These are phyloP conservation scores for Cercospora sp. DNA, from an alignment of 2,329 filamentous ascomycete species.

Conservation along the genomic window DNA sequence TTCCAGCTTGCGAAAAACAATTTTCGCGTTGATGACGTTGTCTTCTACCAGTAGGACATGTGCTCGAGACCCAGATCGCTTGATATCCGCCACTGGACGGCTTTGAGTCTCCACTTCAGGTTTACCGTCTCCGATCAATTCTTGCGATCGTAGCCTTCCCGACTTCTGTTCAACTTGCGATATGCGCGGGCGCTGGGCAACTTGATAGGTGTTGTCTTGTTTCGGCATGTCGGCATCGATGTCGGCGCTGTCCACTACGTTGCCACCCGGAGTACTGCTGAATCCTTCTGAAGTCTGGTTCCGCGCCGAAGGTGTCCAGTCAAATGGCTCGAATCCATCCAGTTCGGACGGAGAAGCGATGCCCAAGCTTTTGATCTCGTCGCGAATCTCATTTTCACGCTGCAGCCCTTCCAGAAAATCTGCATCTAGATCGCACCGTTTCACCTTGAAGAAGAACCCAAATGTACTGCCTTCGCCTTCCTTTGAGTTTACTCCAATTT, in stretches of 20 bases:
- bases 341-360: constrained; percentile 10
- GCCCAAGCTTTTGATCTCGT: constrained; percentile 17
- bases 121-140: neutral
- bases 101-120: neutral
- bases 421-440: constrained; percentile 13
- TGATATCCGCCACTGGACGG: constrained; percentile 3
- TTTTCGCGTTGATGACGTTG: constrained; percentile 38
- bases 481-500: constrained; percentile 47
- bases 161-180: neutral
- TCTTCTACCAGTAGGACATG: constrained; percentile 35
- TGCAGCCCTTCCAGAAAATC: constrained; percentile 4
- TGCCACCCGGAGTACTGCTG: neutral
- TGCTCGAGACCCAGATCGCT: constrained; percentile 9
- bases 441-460: constrained; percentile 45
- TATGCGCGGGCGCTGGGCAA: neutral
- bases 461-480: constrained; percentile 44
- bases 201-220: constrained; percentile 12
- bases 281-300: neutral
- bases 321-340: constrained; percentile 17
- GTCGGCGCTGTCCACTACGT: neutral
- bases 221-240: neutral
- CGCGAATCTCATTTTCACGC: constrained; percentile 13
- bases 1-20: constrained; percentile 35
- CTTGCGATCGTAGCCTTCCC: neutral
- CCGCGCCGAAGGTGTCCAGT: constrained; percentile 11